phyloP scores from a whole-genome alignment of 345 rosid species.

The Anacardium occidentale region DNA sequence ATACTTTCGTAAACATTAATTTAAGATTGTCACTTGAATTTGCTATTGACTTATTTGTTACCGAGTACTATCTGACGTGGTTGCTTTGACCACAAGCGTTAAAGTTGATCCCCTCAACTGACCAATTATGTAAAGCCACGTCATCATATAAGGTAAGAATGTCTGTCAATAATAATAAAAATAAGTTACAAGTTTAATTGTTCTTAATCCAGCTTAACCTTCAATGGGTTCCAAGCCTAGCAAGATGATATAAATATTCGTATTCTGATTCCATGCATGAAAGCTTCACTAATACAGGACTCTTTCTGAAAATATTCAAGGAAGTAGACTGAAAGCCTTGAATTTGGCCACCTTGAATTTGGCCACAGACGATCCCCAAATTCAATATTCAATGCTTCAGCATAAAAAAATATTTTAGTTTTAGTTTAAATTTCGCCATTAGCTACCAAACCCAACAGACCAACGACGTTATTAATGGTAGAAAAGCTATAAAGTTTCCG shows the following conservation, averaged over 20 bases:
- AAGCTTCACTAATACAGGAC: background rate
- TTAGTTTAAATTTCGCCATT: background rate
- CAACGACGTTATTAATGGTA: background rate
- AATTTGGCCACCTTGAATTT: background rate
- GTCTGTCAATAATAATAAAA: too few species aligned
- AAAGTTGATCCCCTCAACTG: too few species aligned
- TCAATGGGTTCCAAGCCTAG: too few species aligned
- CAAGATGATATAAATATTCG: too few species aligned
- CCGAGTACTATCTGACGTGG: background rate
- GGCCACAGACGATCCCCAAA: background rate
- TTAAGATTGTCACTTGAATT: too few species aligned
- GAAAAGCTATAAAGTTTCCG: conserved; percentile 9
- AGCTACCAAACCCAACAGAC: too few species aligned
- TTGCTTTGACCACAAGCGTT: conserved; percentile 18
- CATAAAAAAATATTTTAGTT: too few species aligned
- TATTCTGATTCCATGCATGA: too few species aligned
- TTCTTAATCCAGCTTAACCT: too few species aligned
- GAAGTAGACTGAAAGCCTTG: background rate
- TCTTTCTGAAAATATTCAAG: background rate
- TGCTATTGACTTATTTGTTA: too few species aligned
- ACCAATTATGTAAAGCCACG: background rate
- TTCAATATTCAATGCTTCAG: background rate
- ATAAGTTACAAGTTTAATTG: too few species aligned
- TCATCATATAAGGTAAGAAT: background rate
- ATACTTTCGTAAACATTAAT: too few species aligned